Conservation (phyloP, 2,329 filamentous ascomycete genomes). For the Aspergillus caelatus region DNA sequence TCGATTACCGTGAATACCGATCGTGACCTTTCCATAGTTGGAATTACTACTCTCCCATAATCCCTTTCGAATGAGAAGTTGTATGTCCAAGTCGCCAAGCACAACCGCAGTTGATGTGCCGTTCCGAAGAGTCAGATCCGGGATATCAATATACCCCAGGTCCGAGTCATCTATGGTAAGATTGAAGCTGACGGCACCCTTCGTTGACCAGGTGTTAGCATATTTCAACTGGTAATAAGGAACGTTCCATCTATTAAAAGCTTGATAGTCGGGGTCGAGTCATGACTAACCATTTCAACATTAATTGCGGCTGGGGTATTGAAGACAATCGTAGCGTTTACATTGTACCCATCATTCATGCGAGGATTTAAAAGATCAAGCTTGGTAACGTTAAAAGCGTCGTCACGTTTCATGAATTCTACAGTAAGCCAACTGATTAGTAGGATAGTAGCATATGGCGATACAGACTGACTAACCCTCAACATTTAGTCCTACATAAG, state of each 20-base stretch:
- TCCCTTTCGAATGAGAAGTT: constrained; percentile 24
- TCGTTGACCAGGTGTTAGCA: not conserved
- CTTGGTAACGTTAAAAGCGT: constrained; percentile 27
- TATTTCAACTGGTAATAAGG: no score
- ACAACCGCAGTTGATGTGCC: constrained; percentile 15
- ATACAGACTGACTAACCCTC: constrained; percentile 1
- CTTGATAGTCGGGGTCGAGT: no score
- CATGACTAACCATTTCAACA: constrained; percentile 24
- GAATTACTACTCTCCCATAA: constrained; percentile 18
- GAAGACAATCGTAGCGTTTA: constrained; percentile 30
- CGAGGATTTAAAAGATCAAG: constrained; percentile 20
- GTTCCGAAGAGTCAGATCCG: constrained; percentile 23
- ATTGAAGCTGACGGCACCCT: constrained; percentile 30
- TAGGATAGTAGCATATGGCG: not conserved
- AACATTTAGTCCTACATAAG: not conserved
- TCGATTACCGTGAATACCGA: constrained; percentile 26
- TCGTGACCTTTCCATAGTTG: constrained; percentile 21
- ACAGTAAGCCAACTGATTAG: not conserved
- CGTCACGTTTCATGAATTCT: constrained; percentile 26
- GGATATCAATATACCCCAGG: constrained; percentile 27
- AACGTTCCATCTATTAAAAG: no score
- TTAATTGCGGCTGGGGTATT: constrained; percentile 24
- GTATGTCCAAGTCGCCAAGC: constrained; percentile 22
- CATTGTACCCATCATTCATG: constrained; percentile 25
- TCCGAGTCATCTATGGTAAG: constrained; percentile 23